Evolutionary conservation across 805 yeast species (phyloP).

Genomic region (Candida hungchunana): DNA sequence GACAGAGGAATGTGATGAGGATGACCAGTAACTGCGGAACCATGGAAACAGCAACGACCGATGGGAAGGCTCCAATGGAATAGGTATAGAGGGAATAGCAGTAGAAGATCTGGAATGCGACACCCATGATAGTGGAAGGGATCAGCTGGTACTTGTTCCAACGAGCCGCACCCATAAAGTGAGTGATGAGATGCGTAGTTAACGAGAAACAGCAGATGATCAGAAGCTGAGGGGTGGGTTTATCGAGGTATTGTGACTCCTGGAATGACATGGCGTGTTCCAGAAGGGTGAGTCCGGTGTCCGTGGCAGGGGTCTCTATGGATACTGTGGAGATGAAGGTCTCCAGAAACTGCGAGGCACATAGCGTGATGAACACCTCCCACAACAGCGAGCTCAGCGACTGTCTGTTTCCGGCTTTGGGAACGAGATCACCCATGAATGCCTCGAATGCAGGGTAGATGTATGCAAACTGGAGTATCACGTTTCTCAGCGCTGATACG

Average conservation of each 20-base stretch:
- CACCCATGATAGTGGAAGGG: constrained; percentile 58
- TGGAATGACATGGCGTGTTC: constrained; percentile 76
- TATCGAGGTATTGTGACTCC: constrained; percentile 50
- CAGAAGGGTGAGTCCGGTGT: constrained; percentile 66
- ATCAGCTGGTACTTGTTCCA: constrained; percentile 52
- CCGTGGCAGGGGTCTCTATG: constrained; percentile 54
- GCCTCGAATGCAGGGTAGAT: constrained; percentile 3
- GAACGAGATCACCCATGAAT: constrained; percentile 4
- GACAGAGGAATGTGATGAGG: constrained; percentile 46
- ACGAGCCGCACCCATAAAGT: constrained; percentile 55
- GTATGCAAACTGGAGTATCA: constrained; percentile 10
- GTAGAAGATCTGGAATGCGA: constrained; percentile 46
- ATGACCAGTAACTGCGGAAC: constrained; percentile 62
- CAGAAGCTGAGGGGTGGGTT: constrained; percentile 51
- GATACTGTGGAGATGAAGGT: constrained; percentile 56
- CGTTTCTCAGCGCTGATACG: constrained; percentile 20
- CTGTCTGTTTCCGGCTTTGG: constrained; percentile 5
- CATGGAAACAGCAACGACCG: constrained; percentile 52
- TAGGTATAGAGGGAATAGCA: constrained; percentile 38
- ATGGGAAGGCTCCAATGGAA: constrained; percentile 45
- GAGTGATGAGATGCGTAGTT: constrained; percentile 55
- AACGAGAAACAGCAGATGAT: constrained; percentile 53
- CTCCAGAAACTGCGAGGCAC: constrained; percentile 61
- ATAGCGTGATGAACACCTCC: constrained; percentile 57
- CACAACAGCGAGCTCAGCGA: constrained; percentile 42